A percentile compares a stretch with the other conserved stretches of the same genome.
Evolutionary conservation across 176 grass and related monocot species (phyloP).

Genomic region (Zoysia japonica): DNA sequence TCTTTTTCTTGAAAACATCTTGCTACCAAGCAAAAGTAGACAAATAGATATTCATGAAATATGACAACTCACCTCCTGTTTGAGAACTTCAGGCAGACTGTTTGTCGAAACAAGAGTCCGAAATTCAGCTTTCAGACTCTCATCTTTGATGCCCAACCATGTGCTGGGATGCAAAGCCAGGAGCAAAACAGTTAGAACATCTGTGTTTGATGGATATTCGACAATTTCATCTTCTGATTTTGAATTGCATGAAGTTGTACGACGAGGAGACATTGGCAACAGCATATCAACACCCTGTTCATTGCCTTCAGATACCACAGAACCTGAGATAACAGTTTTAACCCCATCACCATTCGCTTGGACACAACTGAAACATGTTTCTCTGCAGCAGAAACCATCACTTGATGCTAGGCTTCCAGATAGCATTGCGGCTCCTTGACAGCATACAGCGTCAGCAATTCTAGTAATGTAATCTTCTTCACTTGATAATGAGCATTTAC

Average conservation of each 20-base stretch:
- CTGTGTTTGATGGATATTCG: conserved; percentile 56
- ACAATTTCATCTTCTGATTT: conserved; percentile 11
- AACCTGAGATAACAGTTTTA: conserved; percentile 50
- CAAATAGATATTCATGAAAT: conserved; percentile 22
- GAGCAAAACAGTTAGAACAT: conserved; percentile 70
- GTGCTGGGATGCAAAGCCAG: conserved; percentile 64
- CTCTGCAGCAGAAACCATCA: conserved; percentile 61
- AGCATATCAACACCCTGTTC: conserved; percentile 56
- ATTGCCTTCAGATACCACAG: conserved; percentile 46
- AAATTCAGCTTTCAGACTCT: conserved; percentile 60
- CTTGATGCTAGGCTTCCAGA: conserved; percentile 41
- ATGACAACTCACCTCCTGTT: conserved; percentile 56
- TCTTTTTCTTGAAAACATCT: conserved; percentile 13
- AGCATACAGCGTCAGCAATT: conserved; percentile 61
- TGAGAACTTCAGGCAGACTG: conserved; percentile 62
- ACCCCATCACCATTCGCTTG: conserved; percentile 41
- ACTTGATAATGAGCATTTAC: conserved; percentile 28
- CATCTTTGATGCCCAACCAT: conserved; percentile 53
- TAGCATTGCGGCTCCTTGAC: conserved; percentile 71
- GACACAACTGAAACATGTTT: conserved; percentile 57
- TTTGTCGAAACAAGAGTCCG: conserved; percentile 62
- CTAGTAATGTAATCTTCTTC: conserved; percentile 40
- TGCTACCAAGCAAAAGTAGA: conserved; percentile 25
- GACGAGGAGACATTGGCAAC: conserved; percentile 42
- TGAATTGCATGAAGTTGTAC: conserved; percentile 38